Percentiles rank a stretch among this genome's conserved stretches.
Conservation (phyloP, 768 basidiomycete genomes). For the Asterophora lycoperdoides region DNA sequence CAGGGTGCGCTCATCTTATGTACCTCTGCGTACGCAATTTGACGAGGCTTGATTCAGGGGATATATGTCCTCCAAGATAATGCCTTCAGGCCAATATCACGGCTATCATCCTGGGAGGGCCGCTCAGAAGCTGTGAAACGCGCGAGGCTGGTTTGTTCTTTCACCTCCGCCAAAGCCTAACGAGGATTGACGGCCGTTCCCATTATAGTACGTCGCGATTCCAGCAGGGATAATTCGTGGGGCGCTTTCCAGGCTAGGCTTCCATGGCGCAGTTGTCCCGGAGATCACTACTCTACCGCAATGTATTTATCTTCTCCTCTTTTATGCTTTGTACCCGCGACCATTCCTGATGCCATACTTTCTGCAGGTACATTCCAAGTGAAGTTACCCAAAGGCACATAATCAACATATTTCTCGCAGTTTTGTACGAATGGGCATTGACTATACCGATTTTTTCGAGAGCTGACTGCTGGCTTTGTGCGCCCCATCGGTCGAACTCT, state of each 20-base stretch:
- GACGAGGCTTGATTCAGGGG: constrained; percentile 45
- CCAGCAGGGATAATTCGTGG: constrained; percentile 84
- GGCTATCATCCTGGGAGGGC: constrained; percentile 79
- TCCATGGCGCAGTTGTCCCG: constrained; percentile 67
- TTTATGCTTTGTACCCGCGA: not conserved
- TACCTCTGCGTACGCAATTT: not conserved
- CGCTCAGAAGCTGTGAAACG: constrained; percentile 65
- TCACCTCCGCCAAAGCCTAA: not conserved
- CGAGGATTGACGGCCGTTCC: not conserved
- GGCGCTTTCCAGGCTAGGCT: constrained; percentile 73
- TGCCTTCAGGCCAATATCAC: constrained; percentile 77
- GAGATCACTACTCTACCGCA: constrained; percentile 83
- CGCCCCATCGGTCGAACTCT: not conserved
- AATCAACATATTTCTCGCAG: not conserved
- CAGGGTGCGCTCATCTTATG: constrained; percentile 48
- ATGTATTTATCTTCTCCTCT: constrained; percentile 43
- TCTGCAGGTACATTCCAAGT: constrained; percentile 75
- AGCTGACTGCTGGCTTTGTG: not conserved
- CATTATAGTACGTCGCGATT: constrained; percentile 69
- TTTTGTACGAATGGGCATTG: not conserved
- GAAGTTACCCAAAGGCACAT: constrained; percentile 65
- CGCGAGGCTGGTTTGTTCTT: constrained; percentile 57
- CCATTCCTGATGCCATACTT: constrained; percentile 3
- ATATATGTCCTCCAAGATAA: constrained; percentile 94
- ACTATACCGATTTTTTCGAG: not conserved